phyloP scores from a whole-genome alignment of 495 filamentous ascomycete species.

The Penicillium bialowiezense region DNA sequence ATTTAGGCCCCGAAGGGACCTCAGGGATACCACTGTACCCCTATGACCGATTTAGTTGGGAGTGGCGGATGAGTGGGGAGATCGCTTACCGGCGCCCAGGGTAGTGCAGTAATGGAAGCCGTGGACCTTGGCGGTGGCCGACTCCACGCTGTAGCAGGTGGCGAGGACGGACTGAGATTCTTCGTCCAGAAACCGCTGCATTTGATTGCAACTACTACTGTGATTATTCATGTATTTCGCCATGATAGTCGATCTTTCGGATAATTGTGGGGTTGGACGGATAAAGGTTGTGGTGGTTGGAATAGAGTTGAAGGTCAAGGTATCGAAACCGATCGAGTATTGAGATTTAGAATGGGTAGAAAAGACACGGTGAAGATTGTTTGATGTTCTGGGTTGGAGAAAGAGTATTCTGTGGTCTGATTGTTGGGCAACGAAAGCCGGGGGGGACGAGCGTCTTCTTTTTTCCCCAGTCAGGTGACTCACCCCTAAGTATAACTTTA shows the following conservation, averaged over 20 bases:
- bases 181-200: constrained; percentile 49
- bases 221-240: constrained; percentile 62
- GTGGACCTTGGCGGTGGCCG: constrained; percentile 56
- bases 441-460: constrained; percentile 3
- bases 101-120: constrained; percentile 96
- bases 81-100: constrained; percentile 62
- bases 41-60: constrained; percentile 33
- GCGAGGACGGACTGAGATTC: constrained; percentile 68
- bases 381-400: background rate
- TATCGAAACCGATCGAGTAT: background rate
- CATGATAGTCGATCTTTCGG: constrained; percentile 26
- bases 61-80: background rate
- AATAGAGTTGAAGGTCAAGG: constrained; percentile 3
- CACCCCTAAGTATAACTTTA: background rate
- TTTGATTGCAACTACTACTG: constrained; percentile 70
- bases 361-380: constrained; percentile 8
- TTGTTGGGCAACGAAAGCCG: background rate
- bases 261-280: constrained; percentile 8
- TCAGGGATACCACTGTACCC: constrained; percentile 97
- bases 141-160: constrained; percentile 73
- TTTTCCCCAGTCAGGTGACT: constrained; percentile 10
- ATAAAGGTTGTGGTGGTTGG: background rate
- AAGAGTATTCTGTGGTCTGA: background rate
- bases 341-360: background rate
- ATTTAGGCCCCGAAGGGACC: constrained; percentile 79